These are phyloP conservation scores for Saturnispora dispora DNA, from an alignment of 805 yeast species.

Conservation along the genomic window DNA sequence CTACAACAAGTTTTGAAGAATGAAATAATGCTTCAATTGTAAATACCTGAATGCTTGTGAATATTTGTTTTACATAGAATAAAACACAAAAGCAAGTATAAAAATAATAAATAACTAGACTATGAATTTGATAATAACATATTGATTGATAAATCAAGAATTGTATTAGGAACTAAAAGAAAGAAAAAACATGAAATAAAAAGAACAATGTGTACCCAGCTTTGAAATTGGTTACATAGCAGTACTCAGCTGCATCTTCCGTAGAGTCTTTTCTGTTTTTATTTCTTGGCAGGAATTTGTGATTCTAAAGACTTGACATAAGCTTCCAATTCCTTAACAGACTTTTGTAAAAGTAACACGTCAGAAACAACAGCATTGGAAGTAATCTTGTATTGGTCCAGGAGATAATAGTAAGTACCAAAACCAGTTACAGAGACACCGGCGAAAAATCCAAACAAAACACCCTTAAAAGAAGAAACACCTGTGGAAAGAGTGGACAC, in stretches of 20 bases:
- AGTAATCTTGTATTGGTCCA: slow-evolving; percentile 69
- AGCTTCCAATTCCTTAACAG: slow-evolving; percentile 24
- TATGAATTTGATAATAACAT: neutral
- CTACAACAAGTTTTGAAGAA: neutral
- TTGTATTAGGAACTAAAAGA: neutral
- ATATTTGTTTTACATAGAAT: neutral
- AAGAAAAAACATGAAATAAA: neutral
- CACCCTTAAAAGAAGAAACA: slow-evolving; percentile 28
- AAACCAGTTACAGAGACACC: slow-evolving; percentile 71
- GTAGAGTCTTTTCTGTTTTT: neutral
- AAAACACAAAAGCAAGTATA: neutral
- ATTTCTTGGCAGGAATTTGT: slow-evolving; percentile 8
- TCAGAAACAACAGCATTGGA: slow-evolving; percentile 68
- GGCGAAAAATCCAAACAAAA: slow-evolving; percentile 65
- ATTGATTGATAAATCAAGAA: neutral
- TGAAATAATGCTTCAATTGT: neutral
- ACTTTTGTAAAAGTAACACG: slow-evolving; percentile 58
- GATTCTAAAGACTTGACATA: slow-evolving; percentile 42
- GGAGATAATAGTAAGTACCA: slow-evolving; percentile 66
- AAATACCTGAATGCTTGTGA: neutral
- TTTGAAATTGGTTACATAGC: neutral
- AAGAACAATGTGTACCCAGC: neutral
- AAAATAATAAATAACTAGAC: neutral
- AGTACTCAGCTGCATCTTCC: neutral
- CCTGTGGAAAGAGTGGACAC: slow-evolving; percentile 9